Evolutionary conservation across 108 stramenopile genomes (phyloP).

Genomic region (Epithemia pelagica): DNA sequence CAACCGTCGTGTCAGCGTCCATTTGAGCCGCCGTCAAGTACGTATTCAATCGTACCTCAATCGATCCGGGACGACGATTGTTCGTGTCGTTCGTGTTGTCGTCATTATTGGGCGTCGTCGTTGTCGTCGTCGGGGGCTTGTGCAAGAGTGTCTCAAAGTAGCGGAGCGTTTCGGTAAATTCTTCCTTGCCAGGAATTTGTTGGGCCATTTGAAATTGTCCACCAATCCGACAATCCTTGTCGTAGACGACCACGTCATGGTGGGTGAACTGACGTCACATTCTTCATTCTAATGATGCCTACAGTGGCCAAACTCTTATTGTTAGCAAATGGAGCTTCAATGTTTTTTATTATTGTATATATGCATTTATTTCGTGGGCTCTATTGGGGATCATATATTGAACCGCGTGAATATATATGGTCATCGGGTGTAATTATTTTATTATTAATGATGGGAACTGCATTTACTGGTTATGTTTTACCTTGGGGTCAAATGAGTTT

Average conservation of each 20-base stretch:
- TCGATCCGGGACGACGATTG: not conserved
- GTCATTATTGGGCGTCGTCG: slow-evolving; percentile 20
- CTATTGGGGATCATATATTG: too few species aligned
- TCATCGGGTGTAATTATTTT: too few species aligned
- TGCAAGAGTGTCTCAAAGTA: slow-evolving; percentile 69
- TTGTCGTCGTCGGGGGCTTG: slow-evolving; percentile 12
- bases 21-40: slow-evolving; percentile 49
- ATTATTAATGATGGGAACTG: too few species aligned
- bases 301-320: too few species aligned
- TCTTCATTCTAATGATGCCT: too few species aligned
- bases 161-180: slow-evolving; percentile 96
- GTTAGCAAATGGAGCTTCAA: too few species aligned
- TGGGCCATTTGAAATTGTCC: slow-evolving; percentile 99
- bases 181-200: slow-evolving; percentile 95
- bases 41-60: slow-evolving; percentile 43
- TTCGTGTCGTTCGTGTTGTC: slow-evolving; percentile 13
- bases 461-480: too few species aligned
- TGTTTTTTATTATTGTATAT: too few species aligned
- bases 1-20: slow-evolving; percentile 36
- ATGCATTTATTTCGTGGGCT: too few species aligned
- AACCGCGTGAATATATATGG: too few species aligned
- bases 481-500: too few species aligned
- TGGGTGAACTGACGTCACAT: too few species aligned
- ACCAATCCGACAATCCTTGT: slow-evolving; percentile 67
- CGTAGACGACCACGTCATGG: slow-evolving; percentile 90